A percentile compares a stretch with the other conserved stretches of the same genome.
Evolutionary conservation across 345 rosid genomes (phyloP).

Genomic region (Combretum micranthum): DNA sequence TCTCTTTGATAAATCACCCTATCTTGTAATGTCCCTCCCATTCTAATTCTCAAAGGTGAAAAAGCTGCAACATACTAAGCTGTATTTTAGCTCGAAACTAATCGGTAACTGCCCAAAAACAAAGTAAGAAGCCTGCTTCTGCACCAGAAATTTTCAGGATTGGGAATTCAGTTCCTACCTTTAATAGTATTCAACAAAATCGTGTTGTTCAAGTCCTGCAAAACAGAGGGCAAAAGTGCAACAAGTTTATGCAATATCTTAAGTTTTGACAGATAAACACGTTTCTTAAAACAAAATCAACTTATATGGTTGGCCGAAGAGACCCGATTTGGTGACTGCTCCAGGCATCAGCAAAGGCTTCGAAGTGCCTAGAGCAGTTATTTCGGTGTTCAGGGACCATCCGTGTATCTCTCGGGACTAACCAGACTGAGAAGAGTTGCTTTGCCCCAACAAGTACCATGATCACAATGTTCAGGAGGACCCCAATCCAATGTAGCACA

Average conservation of each 20-base stretch:
- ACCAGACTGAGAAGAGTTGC: slow-evolving; percentile 43
- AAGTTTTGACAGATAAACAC: no score
- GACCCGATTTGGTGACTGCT: no score
- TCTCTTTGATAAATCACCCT: slow-evolving; percentile 34
- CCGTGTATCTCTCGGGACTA: background rate
- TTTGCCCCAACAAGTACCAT: slow-evolving; percentile 43
- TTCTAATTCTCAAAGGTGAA: slow-evolving; percentile 63
- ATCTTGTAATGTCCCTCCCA: slow-evolving; percentile 79
- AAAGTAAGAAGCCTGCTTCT: background rate
- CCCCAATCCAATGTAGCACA: slow-evolving; percentile 54
- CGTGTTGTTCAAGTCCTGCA: slow-evolving; percentile 53
- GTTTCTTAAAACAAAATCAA: no score
- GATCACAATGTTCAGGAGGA: slow-evolving; percentile 49
- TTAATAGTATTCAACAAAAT: slow-evolving; percentile 52
- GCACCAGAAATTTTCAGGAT: background rate
- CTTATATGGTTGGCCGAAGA: no score
- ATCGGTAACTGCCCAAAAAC: background rate
- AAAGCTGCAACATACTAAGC: slow-evolving; percentile 39
- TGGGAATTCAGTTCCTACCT: slow-evolving; percentile 26
- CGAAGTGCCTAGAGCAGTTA: background rate
- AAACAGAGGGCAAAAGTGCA: background rate
- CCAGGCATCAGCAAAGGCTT: background rate
- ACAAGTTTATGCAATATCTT: background rate
- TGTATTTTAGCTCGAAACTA: background rate
- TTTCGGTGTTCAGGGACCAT: background rate